phyloP scores from a whole-genome alignment of 805 yeast species.

The Ogataea pignaliae region DNA sequence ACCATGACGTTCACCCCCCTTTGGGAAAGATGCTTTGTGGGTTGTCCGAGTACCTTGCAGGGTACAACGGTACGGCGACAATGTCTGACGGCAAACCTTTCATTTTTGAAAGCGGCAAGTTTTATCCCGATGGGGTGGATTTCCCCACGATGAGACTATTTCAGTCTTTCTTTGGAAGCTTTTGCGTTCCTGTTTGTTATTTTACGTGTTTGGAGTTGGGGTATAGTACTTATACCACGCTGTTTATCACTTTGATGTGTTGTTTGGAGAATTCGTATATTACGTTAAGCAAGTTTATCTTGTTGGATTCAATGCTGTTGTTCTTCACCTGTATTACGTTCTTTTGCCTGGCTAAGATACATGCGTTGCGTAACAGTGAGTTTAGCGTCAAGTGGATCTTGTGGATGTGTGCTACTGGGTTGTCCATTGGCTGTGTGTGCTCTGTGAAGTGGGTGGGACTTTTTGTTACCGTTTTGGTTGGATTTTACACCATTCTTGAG shows the following conservation, averaged over 20 bases:
- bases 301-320: slow-evolving; percentile 71
- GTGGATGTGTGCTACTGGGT: slow-evolving; percentile 61
- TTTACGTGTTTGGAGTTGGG: slow-evolving; percentile 61
- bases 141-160: slow-evolving; percentile 65
- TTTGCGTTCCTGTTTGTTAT: slow-evolving; percentile 68
- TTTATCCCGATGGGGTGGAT: slow-evolving; percentile 59
- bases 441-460: slow-evolving; percentile 86
- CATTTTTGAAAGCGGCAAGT: slow-evolving; percentile 63
- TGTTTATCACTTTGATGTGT: slow-evolving; percentile 59
- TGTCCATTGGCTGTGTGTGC: slow-evolving; percentile 76
- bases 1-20: slow-evolving; percentile 87
- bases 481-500: slow-evolving; percentile 82
- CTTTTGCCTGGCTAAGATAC: slow-evolving; percentile 52
- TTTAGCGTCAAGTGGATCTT: slow-evolving; percentile 38
- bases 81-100: slow-evolving; percentile 28
- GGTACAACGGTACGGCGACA: slow-evolving; percentile 1
- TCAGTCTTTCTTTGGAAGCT: slow-evolving; percentile 63
- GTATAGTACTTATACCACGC: slow-evolving; percentile 45
- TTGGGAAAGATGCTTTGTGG: slow-evolving; percentile 80
- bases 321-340: slow-evolving; percentile 73
- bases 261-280: slow-evolving; percentile 65
- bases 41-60: slow-evolving; percentile 67
- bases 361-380: slow-evolving; percentile 40
- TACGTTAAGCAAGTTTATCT: slow-evolving; percentile 67
- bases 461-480: slow-evolving; percentile 83